Base-by-base conservation (phyloP, 129 eudicot genomes). In the Chrysanthemum makinoi region DNA sequence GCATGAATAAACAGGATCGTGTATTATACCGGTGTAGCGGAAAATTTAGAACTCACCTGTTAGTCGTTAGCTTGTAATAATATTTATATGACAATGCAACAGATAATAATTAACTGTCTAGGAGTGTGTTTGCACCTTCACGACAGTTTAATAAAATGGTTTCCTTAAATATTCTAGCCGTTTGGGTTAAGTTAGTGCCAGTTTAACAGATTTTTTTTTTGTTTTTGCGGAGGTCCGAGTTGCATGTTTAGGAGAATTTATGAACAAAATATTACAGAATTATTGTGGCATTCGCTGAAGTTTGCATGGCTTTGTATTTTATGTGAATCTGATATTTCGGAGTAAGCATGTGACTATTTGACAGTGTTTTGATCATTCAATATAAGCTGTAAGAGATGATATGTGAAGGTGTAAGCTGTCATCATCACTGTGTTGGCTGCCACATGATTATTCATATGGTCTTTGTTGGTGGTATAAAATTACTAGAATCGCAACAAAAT, bases 351-450 rank as follows among this genome's bases (percentile, higher is more conserved):
- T 56, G 11, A 44, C 50, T 19, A 24, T 30, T 56, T 56, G 11
- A 44, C 50, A n/a, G 64, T 66, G 26, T 62, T 55, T 52, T 71
- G 13, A 72, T 10, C 44, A 13, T 46, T 14, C 11, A 59, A 72
- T 47, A 33, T 50, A 61, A 65, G 65, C 71, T 70, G 60, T 54
- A 77, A 72, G 60, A 15, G 62, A 9, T 55, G 30, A 26, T 55
- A 63, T 55, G 77, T 15, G 2, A 70, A 64, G 73, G 58, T 68
- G 47, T 62, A 52, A 75, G 68, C 43, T 69, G 14, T 39, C 64
- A 61, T 46, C 28, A 60, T 59, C 10, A 61, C 15, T 20, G 30
- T 77, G 69, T 44, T 70, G 28, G 61, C 51, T 53, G 76, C 18
- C 46, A 54, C 59, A 71, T 66, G 12, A 71, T 71, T 64, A 44